Percentiles rank a stretch among this genome's conserved stretches.
Conservation (phyloP, 257 asterid species). For the Nicotiana paniculata region DNA sequence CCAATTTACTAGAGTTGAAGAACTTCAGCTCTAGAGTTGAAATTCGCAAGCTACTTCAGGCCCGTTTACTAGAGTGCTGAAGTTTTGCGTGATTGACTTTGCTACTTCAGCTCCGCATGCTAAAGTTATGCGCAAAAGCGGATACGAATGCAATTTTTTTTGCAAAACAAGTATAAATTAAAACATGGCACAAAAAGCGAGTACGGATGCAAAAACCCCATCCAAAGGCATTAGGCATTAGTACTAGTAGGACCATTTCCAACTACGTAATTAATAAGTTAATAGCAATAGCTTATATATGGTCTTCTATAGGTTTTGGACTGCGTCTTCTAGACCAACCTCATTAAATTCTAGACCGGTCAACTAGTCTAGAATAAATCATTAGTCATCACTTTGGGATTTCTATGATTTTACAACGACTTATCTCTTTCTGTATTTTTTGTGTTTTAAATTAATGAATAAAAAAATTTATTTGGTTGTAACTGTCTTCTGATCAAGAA, state of each 20-base stretch:
- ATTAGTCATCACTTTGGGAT: neutral
- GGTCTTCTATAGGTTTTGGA: neutral
- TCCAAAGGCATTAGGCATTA: neutral
- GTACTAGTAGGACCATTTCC: neutral
- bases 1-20: too few species aligned
- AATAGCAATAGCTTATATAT: neutral
- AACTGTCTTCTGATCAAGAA: neutral
- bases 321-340: neutral
- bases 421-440: neutral
- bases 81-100: too few species aligned
- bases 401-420: neutral
- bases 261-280: neutral
- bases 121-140: too few species aligned
- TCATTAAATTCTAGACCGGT: neutral
- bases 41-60: too few species aligned
- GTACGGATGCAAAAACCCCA: neutral
- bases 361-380: neutral
- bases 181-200: too few species aligned
- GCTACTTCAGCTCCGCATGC: too few species aligned
- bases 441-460: neutral
- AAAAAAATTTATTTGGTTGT: neutral
- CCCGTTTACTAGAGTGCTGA: too few species aligned
- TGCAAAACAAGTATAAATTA: too few species aligned
- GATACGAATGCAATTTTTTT: too few species aligned
- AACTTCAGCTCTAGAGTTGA: too few species aligned